phyloP scores from a whole-genome alignment of 805 yeast genomes.

The Starmera caribaea region DNA sequence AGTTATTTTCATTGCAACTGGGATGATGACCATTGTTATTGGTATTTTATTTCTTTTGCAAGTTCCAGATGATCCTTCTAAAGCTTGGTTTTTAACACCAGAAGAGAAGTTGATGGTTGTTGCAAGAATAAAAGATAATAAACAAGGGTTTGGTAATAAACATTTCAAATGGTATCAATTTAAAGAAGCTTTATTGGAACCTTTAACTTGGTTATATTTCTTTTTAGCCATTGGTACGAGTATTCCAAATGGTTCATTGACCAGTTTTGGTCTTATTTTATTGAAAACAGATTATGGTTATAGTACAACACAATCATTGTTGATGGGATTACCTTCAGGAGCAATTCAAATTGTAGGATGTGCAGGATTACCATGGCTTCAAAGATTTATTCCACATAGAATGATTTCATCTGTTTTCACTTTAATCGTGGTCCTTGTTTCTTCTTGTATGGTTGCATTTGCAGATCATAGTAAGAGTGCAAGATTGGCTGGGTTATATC shows the following conservation, averaged over 20 bases:
- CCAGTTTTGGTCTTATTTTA: constrained; percentile 34
- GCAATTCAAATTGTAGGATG: constrained; percentile 19
- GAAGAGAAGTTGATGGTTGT: constrained; percentile 32
- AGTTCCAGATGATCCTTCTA: constrained; percentile 39
- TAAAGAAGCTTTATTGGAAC: constrained; percentile 22
- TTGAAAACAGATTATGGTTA: constrained; percentile 29
- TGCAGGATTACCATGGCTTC: constrained; percentile 7
- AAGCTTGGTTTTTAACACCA: constrained; percentile 28
- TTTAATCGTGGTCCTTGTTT: no score
- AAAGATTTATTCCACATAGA: constrained; percentile 10
- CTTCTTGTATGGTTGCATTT: constrained; percentile 23
- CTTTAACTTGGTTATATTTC: constrained; percentile 29
- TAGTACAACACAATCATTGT: constrained; percentile 23
- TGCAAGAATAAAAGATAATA: constrained; percentile 32
- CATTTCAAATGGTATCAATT: constrained; percentile 28
- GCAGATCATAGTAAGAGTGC: constrained; percentile 4
- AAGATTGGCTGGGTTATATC: constrained; percentile 5
- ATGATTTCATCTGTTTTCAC: constrained; percentile 20
- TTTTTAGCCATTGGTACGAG: constrained; percentile 20
- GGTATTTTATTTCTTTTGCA: constrained; percentile 32
- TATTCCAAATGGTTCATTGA: constrained; percentile 36
- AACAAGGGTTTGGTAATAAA: constrained; percentile 34
- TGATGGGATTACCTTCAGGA: constrained; percentile 21
- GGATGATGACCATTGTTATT: constrained; percentile 37
- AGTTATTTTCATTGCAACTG: constrained; percentile 40